These are phyloP conservation scores for Fraxinus paxiana DNA, from an alignment of 305 asterid species.

Conservation along the genomic window DNA sequence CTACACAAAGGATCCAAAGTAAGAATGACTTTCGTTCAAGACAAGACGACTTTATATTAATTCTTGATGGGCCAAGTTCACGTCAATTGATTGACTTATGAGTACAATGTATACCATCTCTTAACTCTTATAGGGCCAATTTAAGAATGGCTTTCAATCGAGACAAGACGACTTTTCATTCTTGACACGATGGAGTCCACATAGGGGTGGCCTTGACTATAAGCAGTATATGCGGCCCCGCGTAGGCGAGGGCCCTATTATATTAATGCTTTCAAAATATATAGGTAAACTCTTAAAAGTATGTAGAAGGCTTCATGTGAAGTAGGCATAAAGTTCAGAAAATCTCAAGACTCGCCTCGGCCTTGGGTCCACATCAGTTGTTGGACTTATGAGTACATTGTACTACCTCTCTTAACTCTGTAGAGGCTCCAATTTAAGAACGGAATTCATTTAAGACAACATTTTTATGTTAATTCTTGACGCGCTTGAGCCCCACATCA, in stretches of 20 bases:
- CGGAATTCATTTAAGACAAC: background rate
- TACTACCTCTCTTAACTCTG: background rate
- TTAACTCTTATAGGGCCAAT: background rate
- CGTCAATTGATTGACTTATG: background rate
- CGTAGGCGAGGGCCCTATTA: too few species aligned
- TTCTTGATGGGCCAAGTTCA: background rate
- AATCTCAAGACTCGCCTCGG: background rate
- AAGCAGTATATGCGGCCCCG: too few species aligned
- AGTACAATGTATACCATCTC: background rate
- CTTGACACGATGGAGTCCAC: background rate
- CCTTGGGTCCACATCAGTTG: background rate
- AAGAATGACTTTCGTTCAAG: background rate
- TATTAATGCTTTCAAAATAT: too few species aligned
- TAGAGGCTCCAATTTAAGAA: background rate
- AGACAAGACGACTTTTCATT: background rate
- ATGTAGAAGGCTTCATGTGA: background rate
- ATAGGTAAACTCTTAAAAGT: too few species aligned
- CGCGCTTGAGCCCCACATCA: background rate
- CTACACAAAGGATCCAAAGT: background rate
- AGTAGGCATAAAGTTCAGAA: background rate
- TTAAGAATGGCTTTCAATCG: background rate
- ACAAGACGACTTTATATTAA: background rate
- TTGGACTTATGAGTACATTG: background rate
- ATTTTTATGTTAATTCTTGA: background rate
- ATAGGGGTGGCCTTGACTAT: background rate